A percentile compares a stretch with the other conserved stretches of the same genome.
Conservation (phyloP, 1,284 basidiomycete genomes). For the Heterobasidion parviporum region DNA sequence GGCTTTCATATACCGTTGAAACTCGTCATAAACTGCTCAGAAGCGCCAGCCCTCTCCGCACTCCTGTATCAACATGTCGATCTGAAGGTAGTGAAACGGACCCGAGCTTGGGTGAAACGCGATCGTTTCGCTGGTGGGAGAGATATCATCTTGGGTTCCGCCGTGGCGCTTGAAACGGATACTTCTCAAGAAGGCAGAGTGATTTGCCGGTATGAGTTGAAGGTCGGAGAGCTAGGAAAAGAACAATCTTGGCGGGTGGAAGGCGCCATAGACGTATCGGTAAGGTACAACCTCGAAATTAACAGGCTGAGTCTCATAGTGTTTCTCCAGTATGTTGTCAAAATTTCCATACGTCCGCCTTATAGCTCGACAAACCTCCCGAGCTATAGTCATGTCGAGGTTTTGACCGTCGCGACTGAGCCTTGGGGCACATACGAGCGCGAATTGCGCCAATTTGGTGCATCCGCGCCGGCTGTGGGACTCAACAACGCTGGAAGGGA, state of each 20-base stretch:
- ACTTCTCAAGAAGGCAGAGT: slow-evolving; percentile 17
- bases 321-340: slow-evolving; percentile 28
- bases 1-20: slow-evolving; percentile 33
- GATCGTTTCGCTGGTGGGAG: slow-evolving; percentile 16
- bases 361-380: slow-evolving; percentile 25
- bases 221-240: slow-evolving; percentile 18
- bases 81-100: slow-evolving; percentile 31
- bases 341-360: slow-evolving; percentile 27
- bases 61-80: slow-evolving; percentile 26
- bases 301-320: slow-evolving; percentile 3
- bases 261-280: slow-evolving; percentile 18
- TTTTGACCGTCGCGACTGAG: slow-evolving; percentile 33
- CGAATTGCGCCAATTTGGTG: slow-evolving; percentile 28
- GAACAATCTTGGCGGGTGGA: slow-evolving; percentile 22
- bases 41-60: slow-evolving; percentile 28
- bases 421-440: slow-evolving; percentile 30
- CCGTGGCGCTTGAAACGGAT: slow-evolving; percentile 14
- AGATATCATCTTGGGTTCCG: slow-evolving; percentile 18
- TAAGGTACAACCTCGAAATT: slow-evolving; percentile 9
- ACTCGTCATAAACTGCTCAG: slow-evolving; percentile 27
- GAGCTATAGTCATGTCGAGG: slow-evolving; percentile 28
- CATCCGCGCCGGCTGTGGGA: slow-evolving; percentile 35
- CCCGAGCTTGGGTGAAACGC: slow-evolving; percentile 20
- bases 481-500: slow-evolving; percentile 16
- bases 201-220: slow-evolving; percentile 17